A percentile compares a stretch with the other conserved stretches of the same genome.
These are phyloP conservation scores for Fusarium decemcellulare DNA, from an alignment of 2,329 filamentous ascomycete genomes.

Conservation along the genomic window DNA sequence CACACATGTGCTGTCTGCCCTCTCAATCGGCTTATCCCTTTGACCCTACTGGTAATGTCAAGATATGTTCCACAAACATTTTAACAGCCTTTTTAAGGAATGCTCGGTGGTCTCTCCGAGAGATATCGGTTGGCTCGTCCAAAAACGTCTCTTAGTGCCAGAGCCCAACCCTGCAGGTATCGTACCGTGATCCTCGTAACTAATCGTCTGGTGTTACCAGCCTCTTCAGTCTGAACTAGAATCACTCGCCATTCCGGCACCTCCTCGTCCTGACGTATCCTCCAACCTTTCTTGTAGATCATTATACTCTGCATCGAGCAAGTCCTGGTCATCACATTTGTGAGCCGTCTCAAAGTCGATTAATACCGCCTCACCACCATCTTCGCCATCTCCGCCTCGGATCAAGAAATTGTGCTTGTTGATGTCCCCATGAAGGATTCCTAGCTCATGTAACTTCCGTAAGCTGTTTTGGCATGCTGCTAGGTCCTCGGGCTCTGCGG, in stretches of 20 bases:
- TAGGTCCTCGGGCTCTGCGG: slow-evolving; percentile 48
- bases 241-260: slow-evolving; percentile 45
- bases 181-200: slow-evolving; percentile 10
- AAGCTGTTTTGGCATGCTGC: slow-evolving; percentile 47
- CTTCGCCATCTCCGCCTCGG: slow-evolving; percentile 34
- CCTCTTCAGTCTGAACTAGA: slow-evolving; percentile 43
- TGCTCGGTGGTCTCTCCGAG: background rate
- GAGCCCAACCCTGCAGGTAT: background rate
- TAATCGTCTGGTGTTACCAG: background rate
- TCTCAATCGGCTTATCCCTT: background rate
- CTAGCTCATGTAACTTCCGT: slow-evolving; percentile 47
- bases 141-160: background rate
- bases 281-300: slow-evolving; percentile 40
- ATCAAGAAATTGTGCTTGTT: slow-evolving; percentile 55
- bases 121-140: background rate
- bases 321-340: slow-evolving; percentile 38
- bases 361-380: slow-evolving; percentile 41
- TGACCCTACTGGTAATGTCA: background rate
- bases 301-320: slow-evolving; percentile 44
- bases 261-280: slow-evolving; percentile 44
- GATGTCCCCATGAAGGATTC: slow-evolving; percentile 52
- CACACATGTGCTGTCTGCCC: background rate
- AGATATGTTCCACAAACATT: background rate
- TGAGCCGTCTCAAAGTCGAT: slow-evolving; percentile 53
- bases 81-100: background rate